Evolutionary conservation across 805 yeast genomes (phyloP).

Genomic region (Ogataea minuta): DNA sequence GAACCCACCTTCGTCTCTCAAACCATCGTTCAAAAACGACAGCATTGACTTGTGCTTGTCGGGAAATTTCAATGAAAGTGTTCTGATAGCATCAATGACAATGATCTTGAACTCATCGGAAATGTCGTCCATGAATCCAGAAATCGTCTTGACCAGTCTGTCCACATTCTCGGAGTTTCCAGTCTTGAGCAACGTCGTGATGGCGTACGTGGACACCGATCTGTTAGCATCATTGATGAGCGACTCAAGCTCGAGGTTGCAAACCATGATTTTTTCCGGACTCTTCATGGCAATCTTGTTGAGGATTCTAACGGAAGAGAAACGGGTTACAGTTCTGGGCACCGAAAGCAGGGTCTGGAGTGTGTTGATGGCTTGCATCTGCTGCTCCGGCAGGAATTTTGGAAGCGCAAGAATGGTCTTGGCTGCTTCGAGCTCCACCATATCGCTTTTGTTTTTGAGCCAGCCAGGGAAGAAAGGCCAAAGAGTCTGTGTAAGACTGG

Average conservation of each 20-base stretch:
- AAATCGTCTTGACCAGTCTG: conserved; percentile 80
- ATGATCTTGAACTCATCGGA: conserved; percentile 94
- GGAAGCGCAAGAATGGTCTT: conserved; percentile 62
- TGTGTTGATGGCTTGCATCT: conserved; percentile 66
- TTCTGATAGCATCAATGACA: conserved; percentile 91
- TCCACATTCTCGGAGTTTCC: conserved; percentile 90
- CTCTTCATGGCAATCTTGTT: conserved; percentile 79
- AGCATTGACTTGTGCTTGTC: conserved; percentile 81
- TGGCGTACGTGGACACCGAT: conserved; percentile 93
- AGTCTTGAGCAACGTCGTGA: conserved; percentile 91
- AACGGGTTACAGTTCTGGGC: conserved; percentile 85
- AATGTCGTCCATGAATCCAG: conserved; percentile 87
- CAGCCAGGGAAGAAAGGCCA: conserved; percentile 65
- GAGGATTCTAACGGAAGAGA: conserved; percentile 89
- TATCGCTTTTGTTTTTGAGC: conserved; percentile 77
- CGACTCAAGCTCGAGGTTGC: conserved; percentile 82
- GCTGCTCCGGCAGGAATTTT: conserved; percentile 60
- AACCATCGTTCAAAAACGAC: conserved; percentile 73
- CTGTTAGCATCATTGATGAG: conserved; percentile 86
- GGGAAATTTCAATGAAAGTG: conserved; percentile 91
- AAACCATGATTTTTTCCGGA: conserved; percentile 75
- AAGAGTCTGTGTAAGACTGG: conserved; percentile 56
- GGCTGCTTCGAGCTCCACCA: conserved; percentile 90
- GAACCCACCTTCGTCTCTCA: conserved; percentile 90
- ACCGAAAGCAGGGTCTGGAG: conserved; percentile 78